Percentiles rank a stretch among this genome's conserved stretches.
Conservation (phyloP, 176 grass and related monocot genomes). For the Hyparrhenia diplandra region DNA sequence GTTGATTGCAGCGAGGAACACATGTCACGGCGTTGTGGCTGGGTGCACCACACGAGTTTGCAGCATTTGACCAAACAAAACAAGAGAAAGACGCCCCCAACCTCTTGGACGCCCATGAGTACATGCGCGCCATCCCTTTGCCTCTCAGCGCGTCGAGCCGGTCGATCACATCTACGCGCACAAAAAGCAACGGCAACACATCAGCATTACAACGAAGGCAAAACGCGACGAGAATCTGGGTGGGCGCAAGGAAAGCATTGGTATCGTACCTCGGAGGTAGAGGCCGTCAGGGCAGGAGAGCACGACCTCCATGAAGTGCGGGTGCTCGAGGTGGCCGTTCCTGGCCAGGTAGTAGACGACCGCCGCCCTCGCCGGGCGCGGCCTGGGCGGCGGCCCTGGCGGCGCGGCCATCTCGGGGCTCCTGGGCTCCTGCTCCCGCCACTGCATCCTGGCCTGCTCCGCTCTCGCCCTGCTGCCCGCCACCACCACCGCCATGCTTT, state of each 20-base stretch:
- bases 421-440: constrained; percentile 40
- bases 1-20: not conserved
- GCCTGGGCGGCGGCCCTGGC: constrained; percentile 20
- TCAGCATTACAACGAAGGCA: not conserved
- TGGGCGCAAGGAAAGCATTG: no score
- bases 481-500: constrained; percentile 20
- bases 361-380: constrained; percentile 36
- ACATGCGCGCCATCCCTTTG: constrained; percentile 66
- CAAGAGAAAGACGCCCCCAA: not conserved
- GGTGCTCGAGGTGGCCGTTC: constrained; percentile 83
- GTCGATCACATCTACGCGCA: constrained; percentile 58
- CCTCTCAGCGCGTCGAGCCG: constrained; percentile 78
- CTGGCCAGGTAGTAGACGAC: constrained; percentile 92
- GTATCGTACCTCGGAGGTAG: constrained; percentile 79
- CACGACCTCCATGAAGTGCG: constrained; percentile 85
- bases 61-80: not conserved
- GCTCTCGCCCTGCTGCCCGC: constrained; percentile 3
- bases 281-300: constrained; percentile 58
- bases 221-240: not conserved
- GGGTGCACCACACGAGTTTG: not conserved
- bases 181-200: not conserved
- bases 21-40: not conserved
- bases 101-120: constrained; percentile 93
- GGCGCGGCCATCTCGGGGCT: constrained; percentile 46
- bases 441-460: constrained; percentile 36